Base-by-base conservation (phyloP, 208 protist genomes). In the Trypanosoma melophagium region DNA sequence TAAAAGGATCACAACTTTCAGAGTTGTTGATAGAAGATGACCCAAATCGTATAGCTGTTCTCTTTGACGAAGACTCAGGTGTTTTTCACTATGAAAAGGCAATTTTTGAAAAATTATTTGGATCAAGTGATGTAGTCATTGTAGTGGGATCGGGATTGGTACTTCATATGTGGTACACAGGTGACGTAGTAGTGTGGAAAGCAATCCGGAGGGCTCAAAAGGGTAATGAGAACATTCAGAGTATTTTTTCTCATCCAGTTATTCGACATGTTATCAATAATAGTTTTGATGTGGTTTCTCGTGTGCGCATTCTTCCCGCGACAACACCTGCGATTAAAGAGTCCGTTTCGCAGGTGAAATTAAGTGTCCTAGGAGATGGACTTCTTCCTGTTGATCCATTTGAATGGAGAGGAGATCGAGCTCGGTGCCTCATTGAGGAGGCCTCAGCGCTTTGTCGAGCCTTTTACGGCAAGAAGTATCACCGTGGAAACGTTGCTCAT, bases 391-490 rank as follows among this genome's bases (percentile, higher is more conserved):
- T 94, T 14, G 86, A 94, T 60, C 76, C 83, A 5, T 94, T 94
- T 62, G 89, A 94, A 71, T 94, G 83, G 81, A 77, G 89, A 28
- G 89, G 89, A 10, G 89, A 94, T 79, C 76, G 80, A 40, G 80
- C 79, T 9, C 83, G 81, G 28, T 77, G 70, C 57, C 66, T 76
- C 61, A 80, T 94, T 28, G 84, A 92, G 58, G 89, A 94, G 61
- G 89, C 89, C 3, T 87, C 89, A 2, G 74, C 76, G 13, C 50
- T 94, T 54, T 89, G 82, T 66, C 76, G 82, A 8, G 65, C 74
- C 0, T 86, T 94, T 69, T 94, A 94, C 60, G 84, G 89, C 0
- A 90, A 85, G 38, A 92, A 90, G 73, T 94, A 91, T 60, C 89
- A 94, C 69, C 80, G 89, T 41, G 89, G 84, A 24, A 78, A 88